These are phyloP conservation scores for Stephanodiscus minutulus DNA, from an alignment of 108 stramenopile species.

Conservation along the genomic window DNA sequence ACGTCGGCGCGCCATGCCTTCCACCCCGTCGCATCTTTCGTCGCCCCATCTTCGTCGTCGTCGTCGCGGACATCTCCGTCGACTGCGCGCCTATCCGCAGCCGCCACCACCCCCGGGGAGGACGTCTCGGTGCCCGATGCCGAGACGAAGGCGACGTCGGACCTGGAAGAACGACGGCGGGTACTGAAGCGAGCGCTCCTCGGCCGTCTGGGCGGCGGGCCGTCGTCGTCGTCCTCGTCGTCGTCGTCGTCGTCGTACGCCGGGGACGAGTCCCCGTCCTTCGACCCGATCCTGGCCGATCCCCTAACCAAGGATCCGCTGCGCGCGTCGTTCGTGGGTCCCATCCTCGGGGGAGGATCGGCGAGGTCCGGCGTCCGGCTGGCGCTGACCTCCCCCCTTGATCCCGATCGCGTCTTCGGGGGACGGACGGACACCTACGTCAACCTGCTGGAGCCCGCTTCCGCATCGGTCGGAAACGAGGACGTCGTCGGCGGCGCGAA, in stretches of 20 bases:
- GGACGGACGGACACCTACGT: conserved; percentile 71
- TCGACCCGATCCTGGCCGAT: conserved; percentile 73
- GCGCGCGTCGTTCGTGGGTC: conserved; percentile 34
- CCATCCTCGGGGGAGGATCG: conserved; percentile 47
- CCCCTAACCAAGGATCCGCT: conserved; percentile 77
- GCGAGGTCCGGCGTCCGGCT: conserved; percentile 37
- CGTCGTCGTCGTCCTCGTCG: background rate
- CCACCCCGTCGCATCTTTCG: background rate
- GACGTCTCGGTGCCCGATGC: background rate
- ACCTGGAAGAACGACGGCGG: background rate
- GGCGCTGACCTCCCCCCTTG: conserved; percentile 48
- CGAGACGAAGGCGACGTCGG: too few relatives aligned
- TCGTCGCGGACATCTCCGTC: background rate
- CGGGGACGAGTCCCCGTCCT: background rate
- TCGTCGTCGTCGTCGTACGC: background rate
- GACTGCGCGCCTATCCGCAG: background rate
- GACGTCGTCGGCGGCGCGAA: conserved; percentile 13
- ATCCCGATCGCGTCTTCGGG: conserved; percentile 31
- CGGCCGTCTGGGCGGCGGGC: conserved; percentile 24
- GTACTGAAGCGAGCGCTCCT: conserved; percentile 27
- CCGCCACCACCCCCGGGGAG: background rate
- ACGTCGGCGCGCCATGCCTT: background rate
- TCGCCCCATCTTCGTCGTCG: background rate
- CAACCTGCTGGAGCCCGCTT: conserved; percentile 65
- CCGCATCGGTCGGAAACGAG: conserved; percentile 5